Base-by-base conservation (phyloP, 1,284 basidiomycete species). In the Vanrija humicola region DNA sequence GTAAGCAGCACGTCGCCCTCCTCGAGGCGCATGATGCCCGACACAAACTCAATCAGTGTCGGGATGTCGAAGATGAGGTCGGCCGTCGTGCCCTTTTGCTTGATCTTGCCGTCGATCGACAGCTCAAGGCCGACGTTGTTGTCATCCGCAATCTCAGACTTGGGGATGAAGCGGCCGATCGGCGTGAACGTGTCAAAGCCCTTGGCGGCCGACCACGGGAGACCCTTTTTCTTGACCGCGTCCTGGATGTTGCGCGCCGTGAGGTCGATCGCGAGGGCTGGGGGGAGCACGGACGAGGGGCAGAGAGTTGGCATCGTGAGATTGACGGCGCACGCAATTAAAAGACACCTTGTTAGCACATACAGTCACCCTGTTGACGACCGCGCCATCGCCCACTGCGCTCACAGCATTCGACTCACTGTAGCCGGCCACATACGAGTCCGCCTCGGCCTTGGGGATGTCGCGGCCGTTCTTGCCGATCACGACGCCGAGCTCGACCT, bases 401-500 rank as follows among this genome's bases (percentile, higher is more conserved):
- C 28, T 28, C 6, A 6, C 28, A n/a, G 7, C n/a, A 23, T 23
- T 23, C 8, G 1, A 72, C 84, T 54, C 64, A 92, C 90, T 85
- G 77, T 98, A 98, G 48, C 95, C 95, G 14, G 91, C 90, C 52
- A 98, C 83, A 70, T 96, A 84, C 1, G 83, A 79, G 49, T 85
- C 81, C 5, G 92, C 92, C 34, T 88, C 79, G 1, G 80, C 79
- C 61, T 84, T 83, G 1, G 84, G 74, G 65, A 98, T 90, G 71
- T 97, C 85, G 6, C 91, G 82, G 23, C 89, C 92, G 8, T 79
- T 77, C 76, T 88, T 88, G 55, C 93, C 92, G 57, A 98, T 92
- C 52, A 98, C 84, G n/a, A 98, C 85, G 21, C 92, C 95, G 48
- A 98, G 88, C 78, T 98, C 95, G 62, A 98, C 95, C 83, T 98